These are phyloP conservation scores for Phanerodontia chrysosporium DNA, from an alignment of 768 basidiomycete species.

Conservation along the genomic window DNA sequence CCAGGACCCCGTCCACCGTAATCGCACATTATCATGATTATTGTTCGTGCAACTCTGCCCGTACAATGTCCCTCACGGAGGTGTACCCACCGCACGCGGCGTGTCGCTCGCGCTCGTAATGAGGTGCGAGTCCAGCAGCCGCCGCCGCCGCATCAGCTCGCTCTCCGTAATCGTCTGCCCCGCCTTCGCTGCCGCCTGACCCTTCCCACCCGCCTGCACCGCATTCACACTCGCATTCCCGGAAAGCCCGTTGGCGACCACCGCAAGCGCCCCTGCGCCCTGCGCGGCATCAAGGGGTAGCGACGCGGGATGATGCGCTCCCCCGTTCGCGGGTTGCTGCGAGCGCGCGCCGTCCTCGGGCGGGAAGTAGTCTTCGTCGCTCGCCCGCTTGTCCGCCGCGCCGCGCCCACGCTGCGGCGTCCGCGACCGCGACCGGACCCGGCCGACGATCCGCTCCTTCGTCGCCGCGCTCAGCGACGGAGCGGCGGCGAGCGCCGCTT, in stretches of 20 bases:
- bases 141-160: constrained; percentile 73
- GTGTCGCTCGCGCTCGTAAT: constrained; percentile 16
- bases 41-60: too few relatives aligned
- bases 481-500: constrained; percentile 36
- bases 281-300: not conserved
- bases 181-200: constrained; percentile 29
- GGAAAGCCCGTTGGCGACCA: constrained; percentile 1
- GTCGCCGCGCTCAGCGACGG: constrained; percentile 13
- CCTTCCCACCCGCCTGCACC: not conserved
- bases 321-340: not conserved
- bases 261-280: not conserved
- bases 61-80: not conserved
- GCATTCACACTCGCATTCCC: not conserved
- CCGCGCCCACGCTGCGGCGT: constrained; percentile 7
- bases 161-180: constrained; percentile 74
- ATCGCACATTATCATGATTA: too few relatives aligned
- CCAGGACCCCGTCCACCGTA: not conserved
- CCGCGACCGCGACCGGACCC: constrained; percentile 6
- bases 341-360: not conserved
- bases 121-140: constrained; percentile 67
- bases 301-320: constrained; percentile 1
- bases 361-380: not conserved
- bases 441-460: constrained; percentile 1
- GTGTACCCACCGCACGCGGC: not conserved
- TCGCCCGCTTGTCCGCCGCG: not conserved